Conservation (phyloP, 768 basidiomycete species). For the Lepiota brunneoincarnata region DNA sequence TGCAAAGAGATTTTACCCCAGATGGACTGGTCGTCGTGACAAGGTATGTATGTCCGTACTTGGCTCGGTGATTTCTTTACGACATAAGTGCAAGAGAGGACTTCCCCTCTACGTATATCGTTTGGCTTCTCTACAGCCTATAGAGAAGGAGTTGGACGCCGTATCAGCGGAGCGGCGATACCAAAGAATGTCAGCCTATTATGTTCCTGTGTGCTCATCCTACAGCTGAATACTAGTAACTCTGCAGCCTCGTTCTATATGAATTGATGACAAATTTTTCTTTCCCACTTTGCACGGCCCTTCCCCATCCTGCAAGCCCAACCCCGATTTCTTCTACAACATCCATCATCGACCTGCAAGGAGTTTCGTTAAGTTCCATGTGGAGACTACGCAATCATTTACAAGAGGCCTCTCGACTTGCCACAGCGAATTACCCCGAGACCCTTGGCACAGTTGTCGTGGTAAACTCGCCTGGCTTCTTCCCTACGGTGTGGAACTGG, state of each 20-base stretch:
- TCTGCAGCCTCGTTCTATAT: constrained; percentile 55
- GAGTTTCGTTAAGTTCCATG: constrained; percentile 58
- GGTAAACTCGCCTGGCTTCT: constrained; percentile 81
- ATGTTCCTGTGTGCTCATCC: not conserved
- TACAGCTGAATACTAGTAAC: not conserved
- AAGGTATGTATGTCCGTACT: constrained; percentile 42
- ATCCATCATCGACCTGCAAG: constrained; percentile 72
- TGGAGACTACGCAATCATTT: constrained; percentile 73
- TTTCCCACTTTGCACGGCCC: constrained; percentile 58
- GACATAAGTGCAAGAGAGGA: constrained; percentile 45
- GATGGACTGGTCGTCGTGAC: constrained; percentile 79
- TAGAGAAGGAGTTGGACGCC: constrained; percentile 60
- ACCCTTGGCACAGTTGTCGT: constrained; percentile 65
- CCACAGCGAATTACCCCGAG: constrained; percentile 82
- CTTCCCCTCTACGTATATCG: constrained; percentile 77
- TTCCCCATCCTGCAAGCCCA: constrained; percentile 49
- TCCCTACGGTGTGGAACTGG: constrained; percentile 83
- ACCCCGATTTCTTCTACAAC: constrained; percentile 60
- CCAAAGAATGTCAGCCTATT: constrained; percentile 66
- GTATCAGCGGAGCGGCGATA: constrained; percentile 54
- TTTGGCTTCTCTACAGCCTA: constrained; percentile 54
- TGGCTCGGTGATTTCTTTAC: not conserved
- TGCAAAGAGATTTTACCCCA: constrained; percentile 66
- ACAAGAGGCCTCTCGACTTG: constrained; percentile 70
- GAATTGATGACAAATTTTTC: constrained; percentile 67